Conservation (phyloP, 257 asterid genomes). For the Solanum sparsipilum region DNA sequence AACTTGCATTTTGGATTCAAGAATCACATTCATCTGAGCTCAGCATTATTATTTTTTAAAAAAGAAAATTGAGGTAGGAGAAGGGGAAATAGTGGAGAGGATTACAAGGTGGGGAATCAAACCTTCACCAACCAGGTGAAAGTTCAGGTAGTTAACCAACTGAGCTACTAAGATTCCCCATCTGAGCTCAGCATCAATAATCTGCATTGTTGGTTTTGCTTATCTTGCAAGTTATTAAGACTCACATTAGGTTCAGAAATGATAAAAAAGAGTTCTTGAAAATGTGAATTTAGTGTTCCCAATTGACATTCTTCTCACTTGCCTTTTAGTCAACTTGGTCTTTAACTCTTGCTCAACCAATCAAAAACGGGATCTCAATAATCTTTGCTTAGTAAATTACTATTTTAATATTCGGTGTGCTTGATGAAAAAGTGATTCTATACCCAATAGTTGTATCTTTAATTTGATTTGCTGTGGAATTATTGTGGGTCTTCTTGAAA, state of each 20-base stretch:
- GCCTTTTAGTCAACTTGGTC: background rate
- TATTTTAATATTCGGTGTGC: background rate
- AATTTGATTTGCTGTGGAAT: background rate
- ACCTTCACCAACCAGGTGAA: background rate
- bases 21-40: background rate
- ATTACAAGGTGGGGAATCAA: background rate
- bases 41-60: background rate
- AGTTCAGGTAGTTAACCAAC: background rate
- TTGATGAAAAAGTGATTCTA: background rate
- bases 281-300: background rate
- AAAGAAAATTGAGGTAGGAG: background rate
- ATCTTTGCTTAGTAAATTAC: background rate
- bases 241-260: background rate
- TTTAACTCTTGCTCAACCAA: background rate
- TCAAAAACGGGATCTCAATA: background rate
- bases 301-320: background rate
- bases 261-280: background rate
- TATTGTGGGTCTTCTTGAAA: constrained; percentile 36
- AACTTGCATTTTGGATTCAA: background rate
- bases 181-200: background rate
- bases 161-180: background rate
- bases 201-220: background rate
- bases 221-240: background rate
- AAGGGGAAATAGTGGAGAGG: background rate
- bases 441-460: background rate